A percentile compares a stretch with the other conserved stretches of the same genome.
Evolutionary conservation across 2,329 filamentous ascomycete species (phyloP).

Genomic region (Fusarium cicatricum): DNA sequence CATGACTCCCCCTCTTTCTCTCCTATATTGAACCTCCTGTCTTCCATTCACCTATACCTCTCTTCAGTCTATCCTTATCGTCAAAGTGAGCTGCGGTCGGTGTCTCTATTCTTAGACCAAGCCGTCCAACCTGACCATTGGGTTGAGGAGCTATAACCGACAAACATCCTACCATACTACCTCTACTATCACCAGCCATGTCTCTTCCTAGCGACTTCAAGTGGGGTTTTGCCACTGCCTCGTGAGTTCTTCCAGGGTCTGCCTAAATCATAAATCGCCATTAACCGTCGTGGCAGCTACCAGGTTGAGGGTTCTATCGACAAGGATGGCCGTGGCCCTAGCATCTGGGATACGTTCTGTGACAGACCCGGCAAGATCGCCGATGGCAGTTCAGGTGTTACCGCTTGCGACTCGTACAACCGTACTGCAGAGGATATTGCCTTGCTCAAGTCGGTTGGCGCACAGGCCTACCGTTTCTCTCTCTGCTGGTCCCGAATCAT

Average conservation of each 20-base stretch:
- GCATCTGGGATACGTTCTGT: slow-evolving; percentile 93
- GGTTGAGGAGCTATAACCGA: slow-evolving; percentile 6
- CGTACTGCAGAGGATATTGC: slow-evolving; percentile 79
- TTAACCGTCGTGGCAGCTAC: slow-evolving; percentile 65
- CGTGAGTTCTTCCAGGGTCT: slow-evolving; percentile 56
- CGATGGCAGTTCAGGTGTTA: slow-evolving; percentile 75
- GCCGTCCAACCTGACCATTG: slow-evolving; percentile 1
- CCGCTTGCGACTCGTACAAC: slow-evolving; percentile 89
- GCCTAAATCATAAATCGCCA: background rate
- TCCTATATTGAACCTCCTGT: slow-evolving; percentile 6
- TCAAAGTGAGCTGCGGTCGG: slow-evolving; percentile 5
- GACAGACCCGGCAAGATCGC: slow-evolving; percentile 83
- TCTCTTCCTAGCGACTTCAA: slow-evolving; percentile 73
- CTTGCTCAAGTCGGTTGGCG: slow-evolving; percentile 76
- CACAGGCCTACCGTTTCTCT: slow-evolving; percentile 83
- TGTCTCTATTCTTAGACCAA: slow-evolving; percentile 5
- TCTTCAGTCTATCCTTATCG: background rate
- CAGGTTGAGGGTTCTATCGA: slow-evolving; percentile 83
- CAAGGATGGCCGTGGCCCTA: slow-evolving; percentile 80
- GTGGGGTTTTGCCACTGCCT: slow-evolving; percentile 83
- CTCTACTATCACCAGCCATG: slow-evolving; percentile 16
- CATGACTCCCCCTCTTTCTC: background rate
- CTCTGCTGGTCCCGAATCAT: slow-evolving; percentile 87
- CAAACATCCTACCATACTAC: background rate
- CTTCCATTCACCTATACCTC: background rate